Base-by-base conservation (phyloP, 192 early-diverging fungal species). In the Chytriomyces confervae region DNA sequence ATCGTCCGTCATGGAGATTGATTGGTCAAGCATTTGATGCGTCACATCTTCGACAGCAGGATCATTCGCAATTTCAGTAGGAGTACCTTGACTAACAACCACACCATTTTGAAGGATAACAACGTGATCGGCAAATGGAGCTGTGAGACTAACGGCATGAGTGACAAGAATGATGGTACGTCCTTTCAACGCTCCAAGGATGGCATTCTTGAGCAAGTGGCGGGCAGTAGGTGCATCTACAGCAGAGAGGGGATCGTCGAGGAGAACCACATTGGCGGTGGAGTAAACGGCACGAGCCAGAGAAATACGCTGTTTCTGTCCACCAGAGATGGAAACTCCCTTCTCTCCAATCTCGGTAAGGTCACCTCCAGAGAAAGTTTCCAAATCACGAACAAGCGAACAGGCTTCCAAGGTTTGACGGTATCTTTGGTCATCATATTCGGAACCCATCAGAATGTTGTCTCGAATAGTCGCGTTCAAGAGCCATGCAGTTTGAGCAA, bases 151-250 rank as follows among this genome's bases (percentile, higher is more conserved):
- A 24, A 87, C 83, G 36, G 82, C 83, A 81, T 98, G 97, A 0
- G 96, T 95, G 5, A 97, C 97, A 49, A 99, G 83, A 20, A 99
- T 82, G 4, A 91, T 80, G 0, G 96, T 98, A 16, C 94, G 88
- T n/a, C 91, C 88, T 44, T 77, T 77, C 85, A 99, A 86, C 66
- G 93, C 79, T 18, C 86, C 87, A 11, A 90, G 82, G 71, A 98
- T 81, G 67, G 94, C 95, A 53, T 91, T 77, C 11, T 91, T 86
- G 53, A 93, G 89, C 27, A 99, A 84, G 72, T 94, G 93, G 62
- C 91, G 90, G 24, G 92, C 95, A 2, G 97, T 98, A 64, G 96
- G 96, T 1, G 95, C 91, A 70, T 82, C 62, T 2, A 82, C 70
- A 70, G 73, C 67, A 44, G 18, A 50, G 20, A 97, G 84, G 6